phyloP scores from a whole-genome alignment of 2,329 filamentous ascomycete species.

The Immersiporthe knoxdaviesiana region DNA sequence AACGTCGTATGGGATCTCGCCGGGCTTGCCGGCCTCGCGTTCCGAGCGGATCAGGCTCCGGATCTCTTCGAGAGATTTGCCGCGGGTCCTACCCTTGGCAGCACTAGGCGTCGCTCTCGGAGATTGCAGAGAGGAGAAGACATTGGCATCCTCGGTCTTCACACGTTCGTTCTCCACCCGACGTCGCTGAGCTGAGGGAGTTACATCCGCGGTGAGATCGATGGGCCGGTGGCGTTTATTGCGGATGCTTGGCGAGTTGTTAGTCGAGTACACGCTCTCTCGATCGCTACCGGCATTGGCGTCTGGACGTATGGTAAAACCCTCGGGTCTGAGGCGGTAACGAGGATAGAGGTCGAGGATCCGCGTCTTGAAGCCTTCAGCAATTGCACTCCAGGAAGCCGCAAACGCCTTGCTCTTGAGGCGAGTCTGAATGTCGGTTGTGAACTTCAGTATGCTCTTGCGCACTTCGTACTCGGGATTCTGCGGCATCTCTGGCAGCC shows the following conservation, averaged over 20 bases:
- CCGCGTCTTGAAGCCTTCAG: slow-evolving; percentile 54
- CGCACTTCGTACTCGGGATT: slow-evolving; percentile 71
- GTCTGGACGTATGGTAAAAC: slow-evolving; percentile 36
- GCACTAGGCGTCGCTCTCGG: slow-evolving; percentile 21
- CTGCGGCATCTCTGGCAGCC: slow-evolving; percentile 67
- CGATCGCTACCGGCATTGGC: slow-evolving; percentile 39
- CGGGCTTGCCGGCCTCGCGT: slow-evolving; percentile 60
- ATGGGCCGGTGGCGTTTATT: slow-evolving; percentile 22
- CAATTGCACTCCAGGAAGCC: slow-evolving; percentile 49
- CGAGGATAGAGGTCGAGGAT: slow-evolving; percentile 52
- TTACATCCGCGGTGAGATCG: slow-evolving; percentile 23
- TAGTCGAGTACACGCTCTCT: slow-evolving; percentile 43
- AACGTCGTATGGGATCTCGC: slow-evolving; percentile 61
- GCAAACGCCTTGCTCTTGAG: slow-evolving; percentile 55
- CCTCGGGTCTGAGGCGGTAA: slow-evolving; percentile 43
- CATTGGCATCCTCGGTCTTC: slow-evolving; percentile 34
- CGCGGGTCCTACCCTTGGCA: slow-evolving; percentile 19
- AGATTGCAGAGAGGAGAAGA: slow-evolving; percentile 4
- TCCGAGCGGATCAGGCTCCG: slow-evolving; percentile 57
- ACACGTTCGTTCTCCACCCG: slow-evolving; percentile 28
- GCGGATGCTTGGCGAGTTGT: slow-evolving; percentile 28
- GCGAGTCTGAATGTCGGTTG: slow-evolving; percentile 54
- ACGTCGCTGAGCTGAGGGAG: slow-evolving; percentile 25
- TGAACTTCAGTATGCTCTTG: slow-evolving; percentile 61
- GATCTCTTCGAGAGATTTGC: slow-evolving; percentile 54